Evolutionary conservation across 106 monocot genomes (phyloP).

Genomic region (Phalaenopsis equestris): DNA sequence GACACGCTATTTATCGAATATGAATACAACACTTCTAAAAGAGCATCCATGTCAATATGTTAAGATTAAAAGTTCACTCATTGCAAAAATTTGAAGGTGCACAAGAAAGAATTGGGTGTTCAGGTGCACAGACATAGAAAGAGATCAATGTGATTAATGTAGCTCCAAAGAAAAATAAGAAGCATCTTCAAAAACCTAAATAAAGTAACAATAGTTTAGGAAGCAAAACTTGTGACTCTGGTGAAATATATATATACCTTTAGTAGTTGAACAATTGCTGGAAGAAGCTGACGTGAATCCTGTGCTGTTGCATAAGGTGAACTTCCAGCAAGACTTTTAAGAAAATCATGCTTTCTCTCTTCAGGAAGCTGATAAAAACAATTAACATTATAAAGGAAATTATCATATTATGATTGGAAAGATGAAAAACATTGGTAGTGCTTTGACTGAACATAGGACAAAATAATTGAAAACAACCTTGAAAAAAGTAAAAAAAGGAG

Average conservation of each 20-base stretch:
- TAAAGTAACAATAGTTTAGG: neutral
- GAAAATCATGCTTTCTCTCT: slow-evolving; percentile 80
- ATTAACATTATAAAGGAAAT: slow-evolving; percentile 5
- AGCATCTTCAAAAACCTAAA: neutral
- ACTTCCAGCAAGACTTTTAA: slow-evolving; percentile 79
- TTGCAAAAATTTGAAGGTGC: too few relatives aligned
- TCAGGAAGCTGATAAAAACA: slow-evolving; percentile 67
- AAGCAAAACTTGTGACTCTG: neutral
- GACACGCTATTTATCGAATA: too few relatives aligned
- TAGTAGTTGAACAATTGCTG: slow-evolving; percentile 73
- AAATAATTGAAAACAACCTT: neutral
- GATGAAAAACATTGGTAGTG: neutral
- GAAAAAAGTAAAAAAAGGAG: neutral
- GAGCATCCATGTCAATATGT: too few relatives aligned
- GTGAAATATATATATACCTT: slow-evolving; percentile 42
- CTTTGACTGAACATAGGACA: neutral
- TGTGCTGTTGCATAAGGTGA: slow-evolving; percentile 82
- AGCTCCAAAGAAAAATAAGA: neutral
- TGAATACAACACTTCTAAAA: too few relatives aligned
- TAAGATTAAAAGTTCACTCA: too few relatives aligned
- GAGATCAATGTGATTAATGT: neutral
- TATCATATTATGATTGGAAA: neutral
- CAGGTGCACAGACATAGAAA: neutral
- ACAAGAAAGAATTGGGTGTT: too few relatives aligned
- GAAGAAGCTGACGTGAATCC: slow-evolving; percentile 96